These are phyloP conservation scores for Sphagnum contortum DNA, from an alignment of 225 moss, liverwort and hornwort species.

Conservation along the genomic window DNA sequence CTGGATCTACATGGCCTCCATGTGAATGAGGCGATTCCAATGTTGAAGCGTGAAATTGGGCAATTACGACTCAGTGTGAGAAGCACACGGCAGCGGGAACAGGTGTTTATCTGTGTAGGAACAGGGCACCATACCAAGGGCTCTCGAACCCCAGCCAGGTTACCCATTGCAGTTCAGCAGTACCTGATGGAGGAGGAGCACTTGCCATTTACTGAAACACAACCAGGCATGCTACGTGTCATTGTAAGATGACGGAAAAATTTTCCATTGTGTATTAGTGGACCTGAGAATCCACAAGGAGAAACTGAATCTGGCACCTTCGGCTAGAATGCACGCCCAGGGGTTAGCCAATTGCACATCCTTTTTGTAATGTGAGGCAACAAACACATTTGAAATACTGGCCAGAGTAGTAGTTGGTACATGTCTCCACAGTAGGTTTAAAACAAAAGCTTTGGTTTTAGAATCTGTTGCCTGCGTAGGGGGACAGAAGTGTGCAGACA, in stretches of 20 bases:
- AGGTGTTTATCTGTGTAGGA: slow-evolving; percentile 47
- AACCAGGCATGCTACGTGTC: slow-evolving; percentile 59
- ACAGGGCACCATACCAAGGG: slow-evolving; percentile 65
- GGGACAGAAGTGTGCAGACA: too few relatives aligned
- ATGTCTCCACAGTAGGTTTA: slow-evolving; percentile 20
- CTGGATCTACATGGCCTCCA: slow-evolving; percentile 58
- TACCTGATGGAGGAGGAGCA: slow-evolving; percentile 44
- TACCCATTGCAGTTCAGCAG: slow-evolving; percentile 56
- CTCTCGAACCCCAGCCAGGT: slow-evolving; percentile 40
- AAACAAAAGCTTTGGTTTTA: too few relatives aligned
- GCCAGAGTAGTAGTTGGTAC: slow-evolving; percentile 20
- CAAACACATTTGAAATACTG: slow-evolving; percentile 24
- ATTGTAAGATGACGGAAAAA: slow-evolving; percentile 42
- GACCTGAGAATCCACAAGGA: too few relatives aligned
- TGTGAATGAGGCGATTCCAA: slow-evolving; percentile 51
- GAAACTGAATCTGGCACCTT: not conserved
- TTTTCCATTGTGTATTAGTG: not conserved
- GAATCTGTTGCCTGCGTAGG: too few relatives aligned
- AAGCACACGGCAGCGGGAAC: slow-evolving; percentile 33
- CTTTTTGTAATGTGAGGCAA: slow-evolving; percentile 7
- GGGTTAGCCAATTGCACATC: slow-evolving; percentile 6
- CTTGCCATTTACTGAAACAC: slow-evolving; percentile 38
- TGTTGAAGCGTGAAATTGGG: slow-evolving; percentile 55
- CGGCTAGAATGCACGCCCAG: slow-evolving; percentile 3
- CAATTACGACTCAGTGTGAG: slow-evolving; percentile 25